Conservation (phyloP, 2,329 filamentous ascomycete genomes). For the Aspergillus awamori region DNA sequence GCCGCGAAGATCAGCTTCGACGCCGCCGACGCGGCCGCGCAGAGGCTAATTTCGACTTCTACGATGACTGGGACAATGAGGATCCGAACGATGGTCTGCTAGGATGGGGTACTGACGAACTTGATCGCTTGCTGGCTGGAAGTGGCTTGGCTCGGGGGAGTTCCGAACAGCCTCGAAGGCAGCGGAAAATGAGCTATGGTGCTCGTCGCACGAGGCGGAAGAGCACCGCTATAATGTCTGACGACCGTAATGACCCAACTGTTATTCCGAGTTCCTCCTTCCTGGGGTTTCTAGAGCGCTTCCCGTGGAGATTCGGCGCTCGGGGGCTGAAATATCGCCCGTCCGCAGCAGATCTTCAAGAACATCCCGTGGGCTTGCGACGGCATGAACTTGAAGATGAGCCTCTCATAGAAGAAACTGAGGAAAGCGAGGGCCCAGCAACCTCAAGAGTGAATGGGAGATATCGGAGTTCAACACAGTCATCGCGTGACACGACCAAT, state of each 20-base stretch:
- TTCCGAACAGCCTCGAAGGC: constrained; percentile 68
- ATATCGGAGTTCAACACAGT: constrained; percentile 75
- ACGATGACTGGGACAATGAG: constrained; percentile 89
- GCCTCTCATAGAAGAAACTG: constrained; percentile 69
- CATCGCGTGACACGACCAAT: constrained; percentile 79
- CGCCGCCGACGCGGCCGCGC: constrained; percentile 69
- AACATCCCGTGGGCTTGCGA: constrained; percentile 69
- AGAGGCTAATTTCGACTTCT: constrained; percentile 92
- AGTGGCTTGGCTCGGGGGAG: constrained; percentile 50
- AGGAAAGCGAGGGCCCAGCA: constrained; percentile 43
- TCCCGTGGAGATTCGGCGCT: constrained; percentile 84
- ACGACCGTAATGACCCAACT: constrained; percentile 69
- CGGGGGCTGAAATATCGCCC: constrained; percentile 82
- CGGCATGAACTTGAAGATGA: constrained; percentile 61
- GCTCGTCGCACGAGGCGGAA: constrained; percentile 64
- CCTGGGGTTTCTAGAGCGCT: constrained; percentile 77
- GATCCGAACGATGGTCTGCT: constrained; percentile 63
- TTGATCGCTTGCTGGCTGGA: constrained; percentile 78
- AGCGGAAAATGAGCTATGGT: constrained; percentile 88
- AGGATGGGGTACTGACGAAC: constrained; percentile 80
- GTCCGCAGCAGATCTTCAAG: constrained; percentile 85
- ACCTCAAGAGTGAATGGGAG: constrained; percentile 26
- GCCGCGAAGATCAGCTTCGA: constrained; percentile 72
- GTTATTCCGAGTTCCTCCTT: constrained; percentile 87
- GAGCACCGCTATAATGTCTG: constrained; percentile 56